Base-by-base conservation (phyloP, 108 stramenopile genomes). In the Skeletonema costatum region DNA sequence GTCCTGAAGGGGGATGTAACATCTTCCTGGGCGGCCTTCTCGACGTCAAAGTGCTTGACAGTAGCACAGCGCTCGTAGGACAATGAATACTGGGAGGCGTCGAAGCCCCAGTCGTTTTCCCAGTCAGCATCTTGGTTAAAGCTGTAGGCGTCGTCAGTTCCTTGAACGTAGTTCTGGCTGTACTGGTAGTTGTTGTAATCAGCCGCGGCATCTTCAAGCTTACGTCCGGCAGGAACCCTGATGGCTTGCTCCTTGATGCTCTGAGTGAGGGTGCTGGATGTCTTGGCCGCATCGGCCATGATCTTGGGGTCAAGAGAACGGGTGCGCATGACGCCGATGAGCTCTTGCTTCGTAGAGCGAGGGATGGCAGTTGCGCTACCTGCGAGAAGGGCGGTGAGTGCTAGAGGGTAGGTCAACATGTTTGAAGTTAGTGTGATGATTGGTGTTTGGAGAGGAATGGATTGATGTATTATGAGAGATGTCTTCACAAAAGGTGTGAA, bases 61-160 rank as follows among this genome's bases (percentile, higher is more conserved):
- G 69, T 85, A 21, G 85, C 81, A 39, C 95, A 96, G 12, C 89
- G 88, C 30, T 87, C 84, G 85, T 96, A 96, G 64, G 90, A 85
- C 62, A 93, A 68, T 5, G 93, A 92, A 48, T 89, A 92, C 29
- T 88, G 56, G 14, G 87, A 75, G 10, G 90, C 61, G 77, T 95
- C 83, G 68, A 95, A 83, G 6, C 76, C 82, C 21, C 76, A 83
- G 41, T 30, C 68, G 61, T 76, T 83, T 59, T 61, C 58, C 65
- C 70, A 75, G 8, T 53, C n/a, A 41, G 66, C 74, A 41, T 70
- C 19, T 6, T 51, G 1, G 50, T 2, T 4, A 46, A 58, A 65
- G 46, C 36, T 32, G 66, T 56, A 75, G 41, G 38, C 60, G 65
- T 82, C 74, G 32, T 74, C 81, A 48, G 74, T 53, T 21, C 63